A percentile compares a stretch with the other conserved stretches of the same genome.
Evolutionary conservation across 2,329 filamentous ascomycete genomes (phyloP).

Genomic region (Claviceps sp.): DNA sequence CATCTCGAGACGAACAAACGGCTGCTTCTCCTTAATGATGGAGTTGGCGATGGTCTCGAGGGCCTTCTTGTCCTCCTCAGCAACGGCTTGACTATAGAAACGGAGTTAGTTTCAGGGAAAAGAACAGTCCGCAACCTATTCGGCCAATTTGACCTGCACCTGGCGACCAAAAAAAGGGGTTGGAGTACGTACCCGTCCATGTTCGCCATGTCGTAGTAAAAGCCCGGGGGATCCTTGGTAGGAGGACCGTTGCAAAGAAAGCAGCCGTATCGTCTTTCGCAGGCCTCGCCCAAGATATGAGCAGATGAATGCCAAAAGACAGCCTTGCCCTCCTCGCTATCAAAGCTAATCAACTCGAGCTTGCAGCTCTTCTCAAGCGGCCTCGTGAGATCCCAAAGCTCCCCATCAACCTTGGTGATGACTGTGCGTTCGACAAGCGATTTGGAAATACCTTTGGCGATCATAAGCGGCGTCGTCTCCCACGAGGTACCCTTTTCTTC

Average conservation of each 20-base stretch:
- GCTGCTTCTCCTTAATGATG: constrained; percentile 93
- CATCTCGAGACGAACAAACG: constrained; percentile 78
- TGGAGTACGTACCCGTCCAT: constrained; percentile 22
- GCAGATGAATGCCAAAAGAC: constrained; percentile 98
- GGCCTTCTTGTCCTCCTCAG: constrained; percentile 73
- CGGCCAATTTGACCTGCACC: neutral
- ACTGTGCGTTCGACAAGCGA: constrained; percentile 76
- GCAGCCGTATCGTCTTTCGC: constrained; percentile 81
- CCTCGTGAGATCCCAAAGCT: constrained; percentile 84
- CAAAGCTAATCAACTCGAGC: constrained; percentile 75
- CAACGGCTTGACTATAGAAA: constrained; percentile 50
- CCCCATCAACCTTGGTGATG: constrained; percentile 70
- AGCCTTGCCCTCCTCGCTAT: constrained; percentile 52
- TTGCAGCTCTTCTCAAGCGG: constrained; percentile 80
- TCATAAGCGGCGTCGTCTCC: constrained; percentile 76
- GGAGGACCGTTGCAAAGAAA: constrained; percentile 88
- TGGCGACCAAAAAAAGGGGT: neutral
- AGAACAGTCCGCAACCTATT: no score
- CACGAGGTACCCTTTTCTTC: constrained; percentile 65
- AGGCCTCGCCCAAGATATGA: constrained; percentile 90
- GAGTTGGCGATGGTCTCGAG: constrained; percentile 68
- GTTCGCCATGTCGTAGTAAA: constrained; percentile 92
- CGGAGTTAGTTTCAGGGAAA: constrained; percentile 4
- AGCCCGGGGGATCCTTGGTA: constrained; percentile 61
- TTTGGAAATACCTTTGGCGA: constrained; percentile 71